Conservation (phyloP, 2,329 filamentous ascomycete species). For the Helicocarpus griseus region DNA sequence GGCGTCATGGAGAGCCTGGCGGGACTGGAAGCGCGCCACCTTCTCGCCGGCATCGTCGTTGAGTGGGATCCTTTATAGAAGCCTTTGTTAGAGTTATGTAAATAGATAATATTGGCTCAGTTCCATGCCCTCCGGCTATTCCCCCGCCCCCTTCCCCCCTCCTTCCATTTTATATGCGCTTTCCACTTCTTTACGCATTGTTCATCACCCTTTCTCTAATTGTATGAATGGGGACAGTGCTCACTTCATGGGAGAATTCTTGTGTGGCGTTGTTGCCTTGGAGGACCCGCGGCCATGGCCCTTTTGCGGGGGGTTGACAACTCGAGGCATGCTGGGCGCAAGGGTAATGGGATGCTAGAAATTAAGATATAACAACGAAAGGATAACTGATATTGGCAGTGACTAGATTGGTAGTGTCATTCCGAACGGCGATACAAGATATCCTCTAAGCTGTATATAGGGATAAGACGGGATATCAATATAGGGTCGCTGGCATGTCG, state of each 20-base stretch:
- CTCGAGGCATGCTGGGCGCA: conserved; percentile 43
- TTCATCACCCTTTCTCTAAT: not conserved
- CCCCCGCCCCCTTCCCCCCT: not conserved
- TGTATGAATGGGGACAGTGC: conserved; percentile 15
- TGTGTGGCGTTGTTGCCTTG: conserved; percentile 42
- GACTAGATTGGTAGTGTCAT: conserved; percentile 9
- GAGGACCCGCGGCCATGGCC: conserved; percentile 32
- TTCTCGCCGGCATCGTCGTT: conserved; percentile 95
- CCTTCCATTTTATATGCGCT: conserved; percentile 1
- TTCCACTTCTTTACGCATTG: not conserved
- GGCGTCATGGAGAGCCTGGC: conserved; percentile 78
- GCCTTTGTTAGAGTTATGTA: not conserved
- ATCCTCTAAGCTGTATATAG: conserved; percentile 2
- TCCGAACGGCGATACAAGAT: not conserved
- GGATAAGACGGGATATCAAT: conserved; percentile 2
- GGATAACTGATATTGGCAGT: conserved; percentile 13
- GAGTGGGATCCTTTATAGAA: conserved; percentile 63
- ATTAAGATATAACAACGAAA: conserved; percentile 12
- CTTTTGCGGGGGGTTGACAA: conserved; percentile 39
- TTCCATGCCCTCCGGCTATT: not conserved
- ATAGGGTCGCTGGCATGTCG: conserved; percentile 1
- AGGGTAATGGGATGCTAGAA: conserved; percentile 10
- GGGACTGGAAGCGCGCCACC: conserved; percentile 73
- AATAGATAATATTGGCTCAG: not conserved
- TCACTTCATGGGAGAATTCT: conserved; percentile 42